Percentiles rank a stretch among this genome's conserved stretches.
These are phyloP conservation scores for Cylindricascospora bacillispora DNA, from an alignment of 1,139 yeast species.

Conservation along the genomic window DNA sequence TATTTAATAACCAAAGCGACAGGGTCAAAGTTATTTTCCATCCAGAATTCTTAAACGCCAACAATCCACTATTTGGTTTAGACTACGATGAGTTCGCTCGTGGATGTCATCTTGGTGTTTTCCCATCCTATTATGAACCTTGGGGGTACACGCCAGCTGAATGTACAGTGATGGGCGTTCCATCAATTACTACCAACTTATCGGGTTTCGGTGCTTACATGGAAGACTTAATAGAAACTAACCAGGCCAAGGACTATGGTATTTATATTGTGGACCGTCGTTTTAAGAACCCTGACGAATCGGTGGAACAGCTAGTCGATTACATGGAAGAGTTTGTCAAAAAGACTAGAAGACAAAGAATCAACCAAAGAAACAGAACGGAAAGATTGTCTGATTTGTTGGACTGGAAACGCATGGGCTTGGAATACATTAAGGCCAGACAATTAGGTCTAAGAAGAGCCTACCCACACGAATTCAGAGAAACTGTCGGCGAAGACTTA, in stretches of 20 bases:
- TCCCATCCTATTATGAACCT: constrained; percentile 97
- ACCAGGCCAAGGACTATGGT: constrained; percentile 76
- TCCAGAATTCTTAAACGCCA: constrained; percentile 91
- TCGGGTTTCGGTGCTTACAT: constrained; percentile 98
- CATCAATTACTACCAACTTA: constrained; percentile 91
- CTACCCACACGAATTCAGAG: constrained; percentile 72
- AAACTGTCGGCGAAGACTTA: constrained; percentile 29
- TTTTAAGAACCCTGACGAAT: constrained; percentile 85
- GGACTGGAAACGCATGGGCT: constrained; percentile 98
- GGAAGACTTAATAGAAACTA: constrained; percentile 91
- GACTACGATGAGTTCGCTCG: constrained; percentile 97
- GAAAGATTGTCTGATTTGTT: constrained; percentile 84
- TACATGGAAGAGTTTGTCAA: constrained; percentile 82
- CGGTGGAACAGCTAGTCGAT: constrained; percentile 79
- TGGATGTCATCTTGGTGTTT: constrained; percentile 96
- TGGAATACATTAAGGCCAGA: constrained; percentile 91
- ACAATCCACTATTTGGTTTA: constrained; percentile 83
- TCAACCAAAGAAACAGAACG: constrained; percentile 94
- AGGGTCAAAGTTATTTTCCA: constrained; percentile 93
- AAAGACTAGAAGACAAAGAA: constrained; percentile 92
- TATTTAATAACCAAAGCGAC: constrained; percentile 82
- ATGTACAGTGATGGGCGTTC: constrained; percentile 99
- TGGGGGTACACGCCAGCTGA: constrained; percentile 99
- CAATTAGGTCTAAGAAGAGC: constrained; percentile 87
- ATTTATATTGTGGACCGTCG: constrained; percentile 94